Evolutionary conservation across 805 yeast genomes (phyloP), one percentile per base, ranked within the genome.

Genomic region (Clavispora vitiphila): DNA sequence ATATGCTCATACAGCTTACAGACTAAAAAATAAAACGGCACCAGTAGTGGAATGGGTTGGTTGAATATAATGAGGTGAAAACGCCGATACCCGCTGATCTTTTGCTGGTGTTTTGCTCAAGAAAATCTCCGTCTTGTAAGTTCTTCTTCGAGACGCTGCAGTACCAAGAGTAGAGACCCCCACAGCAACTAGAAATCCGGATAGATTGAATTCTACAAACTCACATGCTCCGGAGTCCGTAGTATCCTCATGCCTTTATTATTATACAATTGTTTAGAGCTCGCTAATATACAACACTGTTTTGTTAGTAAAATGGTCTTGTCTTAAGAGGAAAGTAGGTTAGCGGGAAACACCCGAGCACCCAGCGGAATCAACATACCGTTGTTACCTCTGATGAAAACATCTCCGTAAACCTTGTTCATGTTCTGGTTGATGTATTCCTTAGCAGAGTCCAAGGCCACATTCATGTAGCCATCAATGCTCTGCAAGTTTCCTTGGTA

Each of bases 401-500:
- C 89, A 61, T 86, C 95, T 24, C 86, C 86, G 47, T 79, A 82
- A 21, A 64, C 67, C 47, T 74, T 77, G 41, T 61, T 55, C 25
- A 56, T 58, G 27, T 74, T 76, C 36, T 71, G 70, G 39, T 68
- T 65, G 25, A 78, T 77, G 35, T 65, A 62, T 58, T 93, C 99
- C 36, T 78, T 72, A 4, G 95, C 80, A 46, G 81, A 75, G 41
- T 85, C 88, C 49, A 93, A 72, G 2, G 91, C 95, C 37, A 93
- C 83, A 65, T 93, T 93, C 96, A 93, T 89, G 69, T 82, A 93
- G 8, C 98, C 98, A 60, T 93, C 99, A 43, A 93, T 90, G 31
- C 96, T 86, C 53, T 86, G 91, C 48, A 50, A 72, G 38, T 65
- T 70, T 6, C 84, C 74, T 12, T 58, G 50, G 64, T 88, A 93